phyloP scores from a whole-genome alignment of 176 grass and related monocot genomes.

The Triticum dicoccoides region DNA sequence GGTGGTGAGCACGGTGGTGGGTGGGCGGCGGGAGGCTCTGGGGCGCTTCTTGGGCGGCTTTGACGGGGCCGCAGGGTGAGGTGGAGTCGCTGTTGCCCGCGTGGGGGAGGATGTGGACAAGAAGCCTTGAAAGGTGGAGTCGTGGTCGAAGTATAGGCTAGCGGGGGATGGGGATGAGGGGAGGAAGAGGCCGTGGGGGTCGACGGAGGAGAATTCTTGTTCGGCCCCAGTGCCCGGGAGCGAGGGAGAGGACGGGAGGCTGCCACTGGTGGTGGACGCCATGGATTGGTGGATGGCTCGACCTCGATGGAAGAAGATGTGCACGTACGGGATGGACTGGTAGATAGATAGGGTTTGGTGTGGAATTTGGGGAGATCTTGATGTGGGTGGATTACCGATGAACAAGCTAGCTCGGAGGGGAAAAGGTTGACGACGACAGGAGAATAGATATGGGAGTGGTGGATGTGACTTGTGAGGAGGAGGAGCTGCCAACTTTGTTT shows the following conservation, averaged over 20 bases:
- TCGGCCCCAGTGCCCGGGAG: constrained; percentile 36
- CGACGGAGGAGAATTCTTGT: constrained; percentile 65
- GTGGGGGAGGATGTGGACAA: constrained; percentile 16
- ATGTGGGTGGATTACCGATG: constrained; percentile 24
- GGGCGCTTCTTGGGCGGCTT: constrained; percentile 67
- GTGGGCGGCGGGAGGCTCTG: constrained; percentile 68
- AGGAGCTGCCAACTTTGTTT: constrained; percentile 25
- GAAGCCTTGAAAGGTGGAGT: constrained; percentile 41
- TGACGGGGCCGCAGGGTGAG: constrained; percentile 3
- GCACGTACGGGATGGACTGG: constrained; percentile 7
- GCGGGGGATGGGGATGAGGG: constrained; percentile 32
- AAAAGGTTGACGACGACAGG: neutral
- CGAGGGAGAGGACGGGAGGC: constrained; percentile 69
- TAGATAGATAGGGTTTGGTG: constrained; percentile 37
- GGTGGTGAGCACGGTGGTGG: constrained; percentile 88
- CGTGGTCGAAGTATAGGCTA: constrained; percentile 50
- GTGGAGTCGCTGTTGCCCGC: constrained; percentile 16
- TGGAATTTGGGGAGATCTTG: constrained; percentile 34
- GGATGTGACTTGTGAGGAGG: neutral
- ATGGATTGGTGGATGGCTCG: constrained; percentile 38
- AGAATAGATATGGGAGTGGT: neutral
- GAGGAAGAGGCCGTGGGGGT: constrained; percentile 44
- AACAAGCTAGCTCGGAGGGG: neutral
- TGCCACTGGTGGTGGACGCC: constrained; percentile 87
- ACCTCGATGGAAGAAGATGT: constrained; percentile 18